These are phyloP conservation scores for Chaetomium cochliodes DNA, from an alignment of 495 filamentous ascomycete genomes.

Conservation along the genomic window DNA sequence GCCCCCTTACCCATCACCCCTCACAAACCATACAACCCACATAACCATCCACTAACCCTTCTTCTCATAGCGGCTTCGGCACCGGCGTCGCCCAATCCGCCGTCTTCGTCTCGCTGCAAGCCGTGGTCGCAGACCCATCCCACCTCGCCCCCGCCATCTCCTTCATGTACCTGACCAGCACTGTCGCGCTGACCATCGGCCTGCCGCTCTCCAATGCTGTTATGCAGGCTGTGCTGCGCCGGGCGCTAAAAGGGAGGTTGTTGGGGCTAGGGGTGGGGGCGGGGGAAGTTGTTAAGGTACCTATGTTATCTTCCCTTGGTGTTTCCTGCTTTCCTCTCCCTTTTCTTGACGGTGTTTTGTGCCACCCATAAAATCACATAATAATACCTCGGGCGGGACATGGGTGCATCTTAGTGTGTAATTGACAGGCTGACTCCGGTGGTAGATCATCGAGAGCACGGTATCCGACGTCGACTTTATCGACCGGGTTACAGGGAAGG, in stretches of 20 bases:
- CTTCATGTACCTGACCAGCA: conserved; percentile 52
- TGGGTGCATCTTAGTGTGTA: no score
- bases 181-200: conserved; percentile 54
- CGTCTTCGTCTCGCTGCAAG: conserved; percentile 58
- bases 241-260: conserved; percentile 20
- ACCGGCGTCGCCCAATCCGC: conserved; percentile 54
- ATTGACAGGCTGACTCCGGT: background rate
- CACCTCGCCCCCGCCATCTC: conserved; percentile 58
- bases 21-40: background rate
- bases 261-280: no score
- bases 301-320: background rate
- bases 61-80: conserved; percentile 47
- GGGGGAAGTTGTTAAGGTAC: conserved; percentile 31
- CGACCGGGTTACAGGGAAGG: conserved; percentile 41
- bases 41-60: background rate
- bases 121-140: conserved; percentile 45
- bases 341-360: no score
- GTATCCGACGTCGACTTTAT: conserved; percentile 53
- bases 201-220: conserved; percentile 52
- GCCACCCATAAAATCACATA: no score
- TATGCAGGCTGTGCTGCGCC: conserved; percentile 33
- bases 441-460: conserved; percentile 40
- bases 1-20: conserved; percentile 26
- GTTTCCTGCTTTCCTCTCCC: no score
- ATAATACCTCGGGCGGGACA: no score